These are phyloP conservation scores for Plantago lanceolata DNA, from an alignment of 305 asterid genomes.

Conservation along the genomic window DNA sequence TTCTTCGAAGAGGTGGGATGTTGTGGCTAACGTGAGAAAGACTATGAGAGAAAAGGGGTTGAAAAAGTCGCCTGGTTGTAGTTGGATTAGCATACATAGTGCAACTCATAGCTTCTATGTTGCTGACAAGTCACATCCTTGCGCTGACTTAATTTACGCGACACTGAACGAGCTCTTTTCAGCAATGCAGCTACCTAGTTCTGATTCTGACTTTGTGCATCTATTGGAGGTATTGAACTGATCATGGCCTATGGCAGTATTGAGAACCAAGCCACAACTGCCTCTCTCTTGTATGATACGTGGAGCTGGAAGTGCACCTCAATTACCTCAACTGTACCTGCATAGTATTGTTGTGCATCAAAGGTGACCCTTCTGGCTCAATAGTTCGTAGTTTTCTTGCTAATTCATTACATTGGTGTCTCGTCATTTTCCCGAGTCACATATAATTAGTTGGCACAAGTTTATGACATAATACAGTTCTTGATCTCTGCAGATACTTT, in stretches of 20 bases:
- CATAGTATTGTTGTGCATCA: not conserved
- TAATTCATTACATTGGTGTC: not conserved
- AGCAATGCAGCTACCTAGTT: slow-evolving; percentile 42
- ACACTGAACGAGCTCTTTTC: slow-evolving; percentile 45
- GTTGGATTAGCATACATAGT: slow-evolving; percentile 59
- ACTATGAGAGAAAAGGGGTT: slow-evolving; percentile 54
- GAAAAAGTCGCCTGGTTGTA: slow-evolving; percentile 56
- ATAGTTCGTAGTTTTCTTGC: not conserved
- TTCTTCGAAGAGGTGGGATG: slow-evolving; percentile 59
- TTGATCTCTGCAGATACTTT: no score
- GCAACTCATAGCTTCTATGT: slow-evolving; percentile 50
- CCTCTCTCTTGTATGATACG: not conserved
- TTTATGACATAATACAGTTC: no score
- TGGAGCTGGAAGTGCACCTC: not conserved
- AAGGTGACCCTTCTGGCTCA: not conserved
- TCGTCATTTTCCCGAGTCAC: no score
- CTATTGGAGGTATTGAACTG: slow-evolving; percentile 31
- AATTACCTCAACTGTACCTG: not conserved
- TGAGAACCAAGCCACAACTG: not conserved
- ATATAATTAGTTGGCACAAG: no score
- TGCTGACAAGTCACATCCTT: slow-evolving; percentile 52
- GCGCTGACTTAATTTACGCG: slow-evolving; percentile 36
- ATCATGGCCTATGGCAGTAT: not conserved
- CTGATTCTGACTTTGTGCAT: slow-evolving; percentile 31
- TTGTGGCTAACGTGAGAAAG: slow-evolving; percentile 49